Evolutionary conservation across 1,284 basidiomycete species (phyloP).

Genomic region (Phlebopus sp.): DNA sequence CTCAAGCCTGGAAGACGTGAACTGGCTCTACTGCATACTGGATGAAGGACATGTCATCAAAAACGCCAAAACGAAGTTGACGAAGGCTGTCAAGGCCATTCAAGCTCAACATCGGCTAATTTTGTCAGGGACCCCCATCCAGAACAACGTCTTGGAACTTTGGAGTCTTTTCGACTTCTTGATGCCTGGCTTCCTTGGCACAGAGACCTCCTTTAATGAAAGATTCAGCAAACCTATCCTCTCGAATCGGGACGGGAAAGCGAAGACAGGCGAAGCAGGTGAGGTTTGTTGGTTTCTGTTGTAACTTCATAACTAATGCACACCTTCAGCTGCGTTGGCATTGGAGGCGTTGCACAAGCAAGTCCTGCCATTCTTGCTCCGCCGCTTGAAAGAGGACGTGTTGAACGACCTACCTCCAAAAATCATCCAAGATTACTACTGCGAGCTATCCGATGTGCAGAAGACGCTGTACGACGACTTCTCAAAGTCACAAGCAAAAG

Average conservation of each 20-base stretch:
- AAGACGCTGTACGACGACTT: conserved; percentile 94
- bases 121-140: conserved; percentile 96
- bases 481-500: conserved; percentile 73
- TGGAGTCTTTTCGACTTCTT: conserved; percentile 99
- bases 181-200: conserved; percentile 98
- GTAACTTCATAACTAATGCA: conserved; percentile 4
- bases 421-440: conserved; percentile 99
- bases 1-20: conserved; percentile 64
- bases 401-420: conserved; percentile 96
- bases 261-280: conserved; percentile 94
- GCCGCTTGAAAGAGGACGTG: conserved; percentile 97
- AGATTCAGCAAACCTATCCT: conserved; percentile 95
- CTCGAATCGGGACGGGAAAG: conserved; percentile 93
- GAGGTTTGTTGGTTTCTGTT: conserved; percentile 28
- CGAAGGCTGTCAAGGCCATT: conserved; percentile 92
- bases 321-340: conserved; percentile 74
- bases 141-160: conserved; percentile 97
- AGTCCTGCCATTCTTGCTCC: conserved; percentile 96
- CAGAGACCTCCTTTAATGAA: conserved; percentile 93
- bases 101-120: conserved; percentile 91
- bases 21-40: conserved; percentile 96
- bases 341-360: conserved; percentile 98
- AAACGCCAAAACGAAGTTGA: conserved; percentile 97
- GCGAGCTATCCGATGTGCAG: conserved; percentile 94
- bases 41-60: conserved; percentile 99